These are phyloP conservation scores for Geotrichum bryndzae DNA, from an alignment of 1,139 yeast species.

Conservation along the genomic window DNA sequence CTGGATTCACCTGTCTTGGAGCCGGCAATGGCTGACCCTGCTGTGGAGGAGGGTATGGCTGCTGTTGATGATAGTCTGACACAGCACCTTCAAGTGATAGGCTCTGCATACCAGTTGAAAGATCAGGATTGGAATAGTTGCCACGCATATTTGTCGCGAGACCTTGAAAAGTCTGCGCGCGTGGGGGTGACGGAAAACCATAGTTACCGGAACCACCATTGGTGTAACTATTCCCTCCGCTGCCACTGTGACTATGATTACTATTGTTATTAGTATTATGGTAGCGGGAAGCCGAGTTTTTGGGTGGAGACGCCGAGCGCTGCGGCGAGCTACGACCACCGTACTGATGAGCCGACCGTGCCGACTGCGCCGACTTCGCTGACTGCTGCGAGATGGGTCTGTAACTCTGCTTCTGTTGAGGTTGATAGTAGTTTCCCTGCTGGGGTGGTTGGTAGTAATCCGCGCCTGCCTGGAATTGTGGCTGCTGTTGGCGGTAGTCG, in stretches of 20 bases:
- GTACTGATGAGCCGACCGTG: neutral
- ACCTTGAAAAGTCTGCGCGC: neutral
- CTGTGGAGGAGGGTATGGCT: conserved; percentile 14
- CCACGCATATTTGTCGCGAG: neutral
- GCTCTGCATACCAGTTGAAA: conserved; percentile 19
- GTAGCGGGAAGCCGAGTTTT: neutral
- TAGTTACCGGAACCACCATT: neutral
- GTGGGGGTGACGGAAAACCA: neutral
- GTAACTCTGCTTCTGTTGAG: neutral
- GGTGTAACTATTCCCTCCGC: neutral
- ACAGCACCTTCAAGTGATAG: conserved; percentile 12
- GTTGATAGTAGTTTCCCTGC: neutral
- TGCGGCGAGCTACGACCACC: neutral
- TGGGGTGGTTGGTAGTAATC: neutral
- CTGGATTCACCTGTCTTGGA: conserved; percentile 1
- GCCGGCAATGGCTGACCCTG: conserved; percentile 13
- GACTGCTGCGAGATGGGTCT: neutral
- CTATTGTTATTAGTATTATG: neutral
- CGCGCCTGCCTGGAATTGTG: neutral
- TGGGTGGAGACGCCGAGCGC: neutral
- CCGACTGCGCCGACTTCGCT: neutral
- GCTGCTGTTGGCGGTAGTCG: neutral
- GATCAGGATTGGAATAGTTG: conserved; percentile 21
- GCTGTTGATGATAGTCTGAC: conserved; percentile 4
- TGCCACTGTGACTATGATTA: neutral